phyloP scores from a whole-genome alignment of 2,329 filamentous ascomycete genomes.

The Chaetomium sp. region DNA sequence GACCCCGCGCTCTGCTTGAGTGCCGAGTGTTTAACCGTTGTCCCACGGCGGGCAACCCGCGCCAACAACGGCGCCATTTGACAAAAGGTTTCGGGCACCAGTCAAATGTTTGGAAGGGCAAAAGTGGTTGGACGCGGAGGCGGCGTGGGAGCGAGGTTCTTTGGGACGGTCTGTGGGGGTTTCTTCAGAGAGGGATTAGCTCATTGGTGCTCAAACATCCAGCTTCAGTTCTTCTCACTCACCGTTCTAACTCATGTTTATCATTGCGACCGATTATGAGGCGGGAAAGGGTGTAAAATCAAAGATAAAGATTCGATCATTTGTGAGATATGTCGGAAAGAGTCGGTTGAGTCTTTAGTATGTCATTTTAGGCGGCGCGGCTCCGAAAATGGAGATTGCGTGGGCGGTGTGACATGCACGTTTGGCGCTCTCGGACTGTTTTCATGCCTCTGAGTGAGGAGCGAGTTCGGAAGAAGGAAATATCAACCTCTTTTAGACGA shows the following conservation, averaged over 20 bases:
- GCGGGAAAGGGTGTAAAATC: not conserved
- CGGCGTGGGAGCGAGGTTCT: not conserved
- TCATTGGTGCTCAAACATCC: too few species aligned
- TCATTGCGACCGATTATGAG: too few species aligned
- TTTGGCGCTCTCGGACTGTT: not conserved
- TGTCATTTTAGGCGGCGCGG: conserved; percentile 3
- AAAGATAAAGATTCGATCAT: not conserved
- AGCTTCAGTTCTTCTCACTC: too few species aligned
- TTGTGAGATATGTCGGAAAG: not conserved
- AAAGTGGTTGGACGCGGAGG: conserved; percentile 3
- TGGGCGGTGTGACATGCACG: conserved; percentile 7
- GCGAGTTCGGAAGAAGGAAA: not conserved
- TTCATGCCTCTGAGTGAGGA: not conserved
- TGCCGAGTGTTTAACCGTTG: conserved; percentile 13
- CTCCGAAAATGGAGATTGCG: conserved; percentile 19
- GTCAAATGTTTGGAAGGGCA: not conserved
- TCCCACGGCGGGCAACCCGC: conserved; percentile 15
- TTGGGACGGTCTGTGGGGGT: not conserved
- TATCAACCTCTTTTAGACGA: too few species aligned
- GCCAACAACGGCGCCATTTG: conserved; percentile 17
- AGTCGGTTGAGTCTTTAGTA: not conserved
- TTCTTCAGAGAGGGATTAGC: not conserved
- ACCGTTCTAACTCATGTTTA: too few species aligned
- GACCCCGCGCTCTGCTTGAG: conserved; percentile 9
- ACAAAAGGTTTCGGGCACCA: not conserved